phyloP scores from a whole-genome alignment of 192 early-diverging fungal species.

The Chytriomyces confervae region DNA sequence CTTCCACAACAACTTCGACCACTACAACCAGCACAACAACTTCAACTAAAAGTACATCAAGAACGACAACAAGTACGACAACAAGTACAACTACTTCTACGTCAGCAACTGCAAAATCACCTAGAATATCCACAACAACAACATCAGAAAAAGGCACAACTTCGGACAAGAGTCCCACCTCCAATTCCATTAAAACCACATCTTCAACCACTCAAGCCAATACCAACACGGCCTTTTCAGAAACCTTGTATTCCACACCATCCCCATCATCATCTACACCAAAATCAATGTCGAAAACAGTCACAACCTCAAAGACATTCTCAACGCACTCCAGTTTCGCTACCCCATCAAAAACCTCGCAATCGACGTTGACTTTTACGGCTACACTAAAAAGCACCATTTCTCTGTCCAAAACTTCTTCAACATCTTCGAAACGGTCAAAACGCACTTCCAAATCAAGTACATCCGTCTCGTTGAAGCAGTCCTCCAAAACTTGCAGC shows the following conservation, averaged over 20 bases:
- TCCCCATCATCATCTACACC: background rate
- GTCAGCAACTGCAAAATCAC: too few species aligned
- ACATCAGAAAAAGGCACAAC: background rate
- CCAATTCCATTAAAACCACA: background rate
- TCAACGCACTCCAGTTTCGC: background rate
- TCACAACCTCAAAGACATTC: background rate
- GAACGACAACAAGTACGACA: background rate
- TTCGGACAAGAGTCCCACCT: background rate
- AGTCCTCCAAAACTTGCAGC: too few species aligned
- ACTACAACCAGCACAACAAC: background rate
- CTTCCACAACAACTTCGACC: background rate
- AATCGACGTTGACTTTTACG: background rate
- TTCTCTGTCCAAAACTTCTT: background rate
- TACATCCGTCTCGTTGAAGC: too few species aligned
- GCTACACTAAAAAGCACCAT: background rate
- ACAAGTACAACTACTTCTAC: background rate
- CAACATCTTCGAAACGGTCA: background rate
- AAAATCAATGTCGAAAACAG: slow-evolving; percentile 1
- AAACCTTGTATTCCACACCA: background rate
- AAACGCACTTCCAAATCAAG: too few species aligned
- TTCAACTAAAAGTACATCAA: background rate
- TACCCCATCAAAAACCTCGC: background rate
- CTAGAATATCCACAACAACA: background rate
- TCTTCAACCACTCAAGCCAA: background rate
- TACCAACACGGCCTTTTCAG: background rate